Conservation (phyloP, 73 alveolate species). For the Symbiodinium natans region DNA sequence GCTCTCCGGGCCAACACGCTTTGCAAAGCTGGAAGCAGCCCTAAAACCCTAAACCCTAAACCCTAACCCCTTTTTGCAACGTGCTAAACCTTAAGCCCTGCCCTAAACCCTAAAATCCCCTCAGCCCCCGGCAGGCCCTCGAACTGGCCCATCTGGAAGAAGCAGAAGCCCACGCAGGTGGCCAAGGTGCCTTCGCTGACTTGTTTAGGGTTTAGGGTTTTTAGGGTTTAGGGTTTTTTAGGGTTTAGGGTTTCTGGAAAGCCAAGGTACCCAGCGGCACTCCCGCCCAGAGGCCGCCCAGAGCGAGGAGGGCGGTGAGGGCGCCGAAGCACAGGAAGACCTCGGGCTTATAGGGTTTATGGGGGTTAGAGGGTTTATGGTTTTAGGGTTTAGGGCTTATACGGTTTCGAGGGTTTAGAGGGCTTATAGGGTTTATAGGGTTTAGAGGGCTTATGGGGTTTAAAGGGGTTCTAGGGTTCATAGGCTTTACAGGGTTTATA, state of each 20-base stretch:
- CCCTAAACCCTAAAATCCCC: not conserved
- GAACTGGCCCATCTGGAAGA: constrained; percentile 71
- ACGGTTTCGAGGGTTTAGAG: not conserved
- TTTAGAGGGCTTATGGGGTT: too few species aligned
- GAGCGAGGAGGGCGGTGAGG: constrained; percentile 20
- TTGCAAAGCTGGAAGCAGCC: too few species aligned
- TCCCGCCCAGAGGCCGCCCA: constrained; percentile 60
- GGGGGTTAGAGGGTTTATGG: not conserved
- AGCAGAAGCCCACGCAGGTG: constrained; percentile 50
- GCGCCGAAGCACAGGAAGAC: constrained; percentile 75
- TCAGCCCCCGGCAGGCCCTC: constrained; percentile 40
- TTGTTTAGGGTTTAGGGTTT: too few species aligned
- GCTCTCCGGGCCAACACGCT: too few species aligned
- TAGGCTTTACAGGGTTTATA: too few species aligned
- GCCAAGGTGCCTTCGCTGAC: constrained; percentile 25
- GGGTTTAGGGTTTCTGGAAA: not conserved
- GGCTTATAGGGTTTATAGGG: not conserved
- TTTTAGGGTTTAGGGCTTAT: not conserved
- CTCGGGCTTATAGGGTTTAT: not conserved
- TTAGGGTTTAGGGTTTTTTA: too few species aligned
- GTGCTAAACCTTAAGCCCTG: not conserved
- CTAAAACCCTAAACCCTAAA: not conserved
- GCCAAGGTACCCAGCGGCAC: constrained; percentile 71
- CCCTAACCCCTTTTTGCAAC: too few species aligned
- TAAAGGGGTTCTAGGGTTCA: too few species aligned